Conservation (phyloP, 139 green algal species). For the Eudorina sp. region DNA sequence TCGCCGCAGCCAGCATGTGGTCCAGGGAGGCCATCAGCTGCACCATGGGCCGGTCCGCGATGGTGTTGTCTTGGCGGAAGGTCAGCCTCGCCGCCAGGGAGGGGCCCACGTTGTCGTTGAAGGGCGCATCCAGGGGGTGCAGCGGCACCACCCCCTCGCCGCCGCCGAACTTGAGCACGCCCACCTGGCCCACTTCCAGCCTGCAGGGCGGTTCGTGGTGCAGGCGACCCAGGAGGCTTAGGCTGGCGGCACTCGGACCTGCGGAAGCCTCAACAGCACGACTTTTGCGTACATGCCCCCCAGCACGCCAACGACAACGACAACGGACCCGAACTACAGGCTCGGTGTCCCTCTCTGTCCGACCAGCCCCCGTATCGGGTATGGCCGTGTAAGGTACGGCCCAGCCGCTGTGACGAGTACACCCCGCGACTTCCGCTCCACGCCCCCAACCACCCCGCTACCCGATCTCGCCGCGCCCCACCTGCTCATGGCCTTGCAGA, state of each 20-base stretch:
- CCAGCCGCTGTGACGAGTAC: no score
- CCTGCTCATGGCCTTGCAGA: conserved; percentile 89
- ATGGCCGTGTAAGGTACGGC: no score
- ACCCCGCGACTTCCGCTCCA: no score
- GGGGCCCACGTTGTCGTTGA: conserved; percentile 87
- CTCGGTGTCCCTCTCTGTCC: no score
- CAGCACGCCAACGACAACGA: no score
- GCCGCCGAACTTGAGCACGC: conserved; percentile 93
- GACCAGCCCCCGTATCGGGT: no score
- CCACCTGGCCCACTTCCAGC: conserved; percentile 88
- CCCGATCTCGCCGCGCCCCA: conserved; percentile 72
- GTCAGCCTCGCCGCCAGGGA: conserved; percentile 76
- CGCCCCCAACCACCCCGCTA: not conserved
- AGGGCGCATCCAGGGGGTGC: conserved; percentile 90
- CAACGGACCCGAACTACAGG: no score
- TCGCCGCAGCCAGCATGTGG: conserved; percentile 80
- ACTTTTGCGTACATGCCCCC: no score
- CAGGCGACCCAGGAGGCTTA: no score
- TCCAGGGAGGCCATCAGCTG: conserved; percentile 85
- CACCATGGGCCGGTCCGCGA: conserved; percentile 92
- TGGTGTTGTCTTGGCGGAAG: conserved; percentile 96
- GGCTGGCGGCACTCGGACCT: no score
- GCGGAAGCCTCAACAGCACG: no score
- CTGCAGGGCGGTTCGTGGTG: no score
- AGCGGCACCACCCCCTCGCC: conserved; percentile 77